Base-by-base conservation (phyloP, 305 asterid species). In the Rubia peregrina region DNA sequence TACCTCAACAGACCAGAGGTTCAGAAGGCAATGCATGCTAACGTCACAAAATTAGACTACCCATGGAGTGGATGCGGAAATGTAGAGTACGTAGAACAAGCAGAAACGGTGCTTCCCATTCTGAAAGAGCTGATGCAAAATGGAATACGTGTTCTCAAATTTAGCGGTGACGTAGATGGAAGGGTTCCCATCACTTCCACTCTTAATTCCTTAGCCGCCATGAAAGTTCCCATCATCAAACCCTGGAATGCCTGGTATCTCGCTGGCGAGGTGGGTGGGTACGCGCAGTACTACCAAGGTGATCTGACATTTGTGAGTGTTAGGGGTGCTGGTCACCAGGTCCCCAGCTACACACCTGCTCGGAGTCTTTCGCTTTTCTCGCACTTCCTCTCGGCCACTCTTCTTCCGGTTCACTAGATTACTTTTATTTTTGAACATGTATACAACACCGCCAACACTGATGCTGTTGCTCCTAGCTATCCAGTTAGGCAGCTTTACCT, bases 141-240 rank as follows among this genome's bases (percentile, higher is more conserved):
- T 49, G 90, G 92, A 19, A 75, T 91, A 26, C 90, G 89, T 69
- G 87, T 84, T 42, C 86, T 95, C 90, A 80, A 88, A 71, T 86
- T 77, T 78, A 92, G 98, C 24, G 98, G 98, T 13, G 98, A 92
- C 65, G 78, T 62, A 0, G 96, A 92, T 77, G 98, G 85, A 79
- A 85, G 91, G 69, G 76, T 92, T 33, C 98, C 96, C 0, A 88
- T 91, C 13, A 91, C 98, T n/a, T 84, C 94, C 36, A 88, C 98
- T 13, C 78, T 79, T 63, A 61, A 76, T 6, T 84, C 95, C 11
- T 74, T 89, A 7, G 76, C 85, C 7, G 42, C 60, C 67, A 77
- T 91, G 94, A 85, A 81, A 41, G 78, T 87, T 26, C 62, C 71
- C 1, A 67, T 79, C 30, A 38, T 79, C 71, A 81, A 72, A 41